phyloP scores from a whole-genome alignment of 129 eudicot species.

The Rutidosis leptorrhynchoides region DNA sequence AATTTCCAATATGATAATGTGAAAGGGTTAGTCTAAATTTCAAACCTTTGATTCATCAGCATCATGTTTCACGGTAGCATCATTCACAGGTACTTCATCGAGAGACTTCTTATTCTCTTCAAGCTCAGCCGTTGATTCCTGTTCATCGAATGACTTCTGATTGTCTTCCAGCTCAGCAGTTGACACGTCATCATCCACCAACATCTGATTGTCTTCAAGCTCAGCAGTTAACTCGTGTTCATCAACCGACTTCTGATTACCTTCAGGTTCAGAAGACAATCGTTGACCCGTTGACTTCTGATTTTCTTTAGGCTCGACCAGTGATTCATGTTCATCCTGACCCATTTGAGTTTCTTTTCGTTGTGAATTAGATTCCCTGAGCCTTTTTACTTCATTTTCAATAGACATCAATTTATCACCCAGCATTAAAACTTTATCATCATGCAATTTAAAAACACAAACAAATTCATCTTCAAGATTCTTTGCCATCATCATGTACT shows the following conservation, averaged over 20 bases:
- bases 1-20: background rate
- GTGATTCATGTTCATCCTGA: conserved; percentile 1
- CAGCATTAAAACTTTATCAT: conserved; percentile 31
- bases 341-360: conserved; percentile 27
- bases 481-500: conserved; percentile 31
- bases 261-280: background rate
- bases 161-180: conserved; percentile 12
- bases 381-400: conserved; percentile 45
- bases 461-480: conserved; percentile 33
- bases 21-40: conserved; percentile 24
- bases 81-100: background rate
- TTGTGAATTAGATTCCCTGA: conserved; percentile 29
- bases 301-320: background rate
- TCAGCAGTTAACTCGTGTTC: background rate
- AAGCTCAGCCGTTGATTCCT: conserved; percentile 2
- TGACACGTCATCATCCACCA: background rate
- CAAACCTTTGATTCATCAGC: conserved; percentile 35
- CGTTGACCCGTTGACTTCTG: background rate
- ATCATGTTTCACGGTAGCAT: conserved; percentile 4
- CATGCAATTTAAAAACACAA: conserved; percentile 27
- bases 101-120: conserved; percentile 16
- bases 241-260: conserved; percentile 16
- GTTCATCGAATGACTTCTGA: conserved; percentile 12
- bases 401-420: conserved; percentile 38
- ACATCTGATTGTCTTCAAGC: conserved; percentile 8